Base-by-base conservation (phyloP, 1,284 basidiomycete species). In the Tausonia pullulans region DNA sequence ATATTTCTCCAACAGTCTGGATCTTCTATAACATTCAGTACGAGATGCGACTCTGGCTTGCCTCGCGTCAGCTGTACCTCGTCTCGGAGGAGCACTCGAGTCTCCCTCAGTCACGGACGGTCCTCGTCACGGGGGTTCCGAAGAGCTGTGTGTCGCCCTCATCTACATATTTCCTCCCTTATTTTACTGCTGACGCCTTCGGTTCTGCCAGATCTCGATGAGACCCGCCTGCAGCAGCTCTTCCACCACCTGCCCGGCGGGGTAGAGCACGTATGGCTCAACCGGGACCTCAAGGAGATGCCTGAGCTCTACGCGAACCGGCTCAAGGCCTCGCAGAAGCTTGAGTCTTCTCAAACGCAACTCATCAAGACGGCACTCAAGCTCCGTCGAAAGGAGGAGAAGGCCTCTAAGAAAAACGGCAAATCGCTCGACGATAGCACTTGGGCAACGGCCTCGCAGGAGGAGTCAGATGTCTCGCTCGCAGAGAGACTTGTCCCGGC, bases 201-300 rank as follows among this genome's bases (percentile, higher is more conserved):
- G 5, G 3, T 14, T 11, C 51, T 27, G 65, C 72, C 72, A 67
- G 71, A 85, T 63, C 79, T 82, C 49, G 81, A 81, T 66, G 83
- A 87, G 72, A 76, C 78, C 16, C 82, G 83, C 68, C 78, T 90
- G 49, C 79, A 79, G 43, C 79, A 81, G 61, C 82, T 88, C 60
- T 86, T 85, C 64, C 80, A 80, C 52, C 84, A 86, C 70, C 79
- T 90, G 0, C 87, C 87, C 5, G 88, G 87, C 13, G 87, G 88
- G 0, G 81, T 88, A n/a, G 83, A 85, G 72, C 79, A 81, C 58
- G 81, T 90, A 54, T 90, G 88, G 88, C 76, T 90, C 62, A 85
- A 84, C 70, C 78, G 84, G 69, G 76, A 83, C 69, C 74, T 83
- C 56, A 79, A 81, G 72, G 78, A 80, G 1, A 79, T 90, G 66